Percentiles rank a stretch among this genome's conserved stretches.
Conservation (phyloP, 2,329 filamentous ascomycete species). For the Graphiopsis chlorocephala region DNA sequence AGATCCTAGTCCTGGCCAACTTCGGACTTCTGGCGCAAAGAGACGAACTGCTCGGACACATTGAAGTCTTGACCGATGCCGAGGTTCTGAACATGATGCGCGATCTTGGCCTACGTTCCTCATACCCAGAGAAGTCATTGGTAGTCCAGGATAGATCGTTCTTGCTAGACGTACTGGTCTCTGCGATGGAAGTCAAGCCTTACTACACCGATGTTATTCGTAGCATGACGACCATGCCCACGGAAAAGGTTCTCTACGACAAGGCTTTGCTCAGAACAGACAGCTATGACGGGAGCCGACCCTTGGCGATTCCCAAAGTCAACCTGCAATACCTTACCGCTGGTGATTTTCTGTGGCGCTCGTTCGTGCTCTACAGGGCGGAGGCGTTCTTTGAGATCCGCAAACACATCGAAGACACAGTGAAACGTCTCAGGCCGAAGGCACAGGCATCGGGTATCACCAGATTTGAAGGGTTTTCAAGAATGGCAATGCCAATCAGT, state of each 20-base stretch:
- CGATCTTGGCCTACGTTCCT: slow-evolving; percentile 72
- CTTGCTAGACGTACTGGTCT: slow-evolving; percentile 69
- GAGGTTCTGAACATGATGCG: slow-evolving; percentile 70
- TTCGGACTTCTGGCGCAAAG: slow-evolving; percentile 83
- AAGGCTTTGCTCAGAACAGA: slow-evolving; percentile 75
- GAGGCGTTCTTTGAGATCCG: slow-evolving; percentile 93
- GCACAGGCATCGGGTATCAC: slow-evolving; percentile 58
- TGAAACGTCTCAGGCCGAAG: slow-evolving; percentile 76
- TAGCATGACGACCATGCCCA: slow-evolving; percentile 74
- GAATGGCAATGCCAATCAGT: slow-evolving; percentile 84
- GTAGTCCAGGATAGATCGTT: slow-evolving; percentile 63
- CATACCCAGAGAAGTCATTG: slow-evolving; percentile 71
- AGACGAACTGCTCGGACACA: slow-evolving; percentile 71
- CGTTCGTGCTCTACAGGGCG: slow-evolving; percentile 80
- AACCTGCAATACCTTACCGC: slow-evolving; percentile 94
- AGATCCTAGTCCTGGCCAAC: slow-evolving; percentile 88
- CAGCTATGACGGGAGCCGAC: slow-evolving; percentile 79
- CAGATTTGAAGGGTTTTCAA: slow-evolving; percentile 78
- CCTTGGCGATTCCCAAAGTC: slow-evolving; percentile 86
- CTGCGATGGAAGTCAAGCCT: slow-evolving; percentile 70
- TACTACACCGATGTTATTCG: slow-evolving; percentile 79
- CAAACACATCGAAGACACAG: slow-evolving; percentile 79
- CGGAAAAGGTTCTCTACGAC: slow-evolving; percentile 78
- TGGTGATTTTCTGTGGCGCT: slow-evolving; percentile 95
- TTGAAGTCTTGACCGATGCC: slow-evolving; percentile 68